Percentiles rank a stretch among this genome's conserved stretches.
These are phyloP conservation scores for Thielaviopsis musarum DNA, from an alignment of 2,329 filamentous ascomycete species.

Conservation along the genomic window DNA sequence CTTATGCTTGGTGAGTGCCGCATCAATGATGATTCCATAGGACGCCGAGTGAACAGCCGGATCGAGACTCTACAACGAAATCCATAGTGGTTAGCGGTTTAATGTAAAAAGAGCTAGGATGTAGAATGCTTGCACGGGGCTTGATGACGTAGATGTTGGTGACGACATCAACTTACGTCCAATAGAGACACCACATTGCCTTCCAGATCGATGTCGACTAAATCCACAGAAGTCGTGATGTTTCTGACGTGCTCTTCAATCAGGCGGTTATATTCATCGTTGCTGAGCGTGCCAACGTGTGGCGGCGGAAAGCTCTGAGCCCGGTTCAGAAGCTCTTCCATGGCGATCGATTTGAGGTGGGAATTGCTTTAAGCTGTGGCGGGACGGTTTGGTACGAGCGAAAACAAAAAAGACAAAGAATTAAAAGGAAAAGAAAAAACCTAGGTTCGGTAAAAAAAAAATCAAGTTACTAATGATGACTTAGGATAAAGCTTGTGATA, in stretches of 20 bases:
- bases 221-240: neutral
- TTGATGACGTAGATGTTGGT: constrained; percentile 1
- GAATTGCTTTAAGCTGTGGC: neutral
- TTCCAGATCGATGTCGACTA: neutral
- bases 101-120: neutral
- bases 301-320: constrained; percentile 1
- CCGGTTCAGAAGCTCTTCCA: constrained; percentile 3
- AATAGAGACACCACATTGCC: constrained; percentile 2
- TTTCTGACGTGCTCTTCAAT: constrained; percentile 4
- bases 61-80: constrained; percentile 24
- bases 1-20: neutral
- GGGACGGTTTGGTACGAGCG: neutral
- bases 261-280: constrained; percentile 1
- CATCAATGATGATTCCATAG: constrained; percentile 31
- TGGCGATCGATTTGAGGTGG: neutral
- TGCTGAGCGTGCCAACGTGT: neutral
- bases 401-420: neutral
- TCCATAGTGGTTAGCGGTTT: neutral
- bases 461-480: neutral
- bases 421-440: neutral
- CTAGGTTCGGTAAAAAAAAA: neutral
- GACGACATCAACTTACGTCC: constrained; percentile 2
- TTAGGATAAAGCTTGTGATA: neutral
- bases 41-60: constrained; percentile 34
- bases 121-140: neutral